Evolutionary conservation across 2,329 filamentous ascomycete species (phyloP).

Genomic region (Fusarium buharicum): DNA sequence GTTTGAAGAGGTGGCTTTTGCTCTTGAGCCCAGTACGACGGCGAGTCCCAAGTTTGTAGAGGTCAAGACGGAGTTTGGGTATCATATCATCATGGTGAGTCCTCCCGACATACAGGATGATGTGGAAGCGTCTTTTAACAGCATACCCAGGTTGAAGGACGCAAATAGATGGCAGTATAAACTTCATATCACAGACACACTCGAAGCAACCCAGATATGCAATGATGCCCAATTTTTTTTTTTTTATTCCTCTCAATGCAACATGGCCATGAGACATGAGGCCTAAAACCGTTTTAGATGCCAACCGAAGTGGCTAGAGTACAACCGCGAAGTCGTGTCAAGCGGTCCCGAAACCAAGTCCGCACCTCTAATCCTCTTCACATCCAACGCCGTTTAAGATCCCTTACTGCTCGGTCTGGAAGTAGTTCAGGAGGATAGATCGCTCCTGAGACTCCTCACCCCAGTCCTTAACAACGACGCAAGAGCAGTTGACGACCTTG

Average conservation of each 20-base stretch:
- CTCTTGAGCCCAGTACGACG: conserved; percentile 73
- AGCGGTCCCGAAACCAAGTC: conserved; percentile 49
- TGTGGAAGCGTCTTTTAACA: conserved; percentile 8
- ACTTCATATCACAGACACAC: conserved; percentile 1
- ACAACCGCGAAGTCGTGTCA: conserved; percentile 54
- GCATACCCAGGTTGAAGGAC: conserved; percentile 52
- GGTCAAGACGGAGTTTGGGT: conserved; percentile 79
- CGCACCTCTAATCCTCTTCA: conserved; percentile 55
- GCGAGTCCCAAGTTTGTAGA: conserved; percentile 73
- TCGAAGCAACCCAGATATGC: conserved; percentile 29
- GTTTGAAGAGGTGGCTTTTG: conserved; percentile 79
- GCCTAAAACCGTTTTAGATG: conserved; percentile 56
- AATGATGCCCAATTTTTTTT: conserved; percentile 52
- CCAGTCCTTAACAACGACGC: conserved; percentile 99
- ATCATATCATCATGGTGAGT: conserved; percentile 81
- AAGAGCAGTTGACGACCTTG: conserved; percentile 99
- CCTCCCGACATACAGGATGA: not conserved
- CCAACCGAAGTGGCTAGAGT: conserved; percentile 60
- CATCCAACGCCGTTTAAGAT: conserved; percentile 48
- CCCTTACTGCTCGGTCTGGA: conserved; percentile 85
- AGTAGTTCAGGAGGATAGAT: conserved; percentile 99
- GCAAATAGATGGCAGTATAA: conserved; percentile 48
- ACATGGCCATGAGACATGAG: conserved; percentile 49
- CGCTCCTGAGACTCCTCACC: conserved; percentile 99
- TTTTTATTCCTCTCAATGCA: conserved; percentile 55